Conservation (phyloP, 169 alveolate genomes). For the Babesia gibsoni region DNA sequence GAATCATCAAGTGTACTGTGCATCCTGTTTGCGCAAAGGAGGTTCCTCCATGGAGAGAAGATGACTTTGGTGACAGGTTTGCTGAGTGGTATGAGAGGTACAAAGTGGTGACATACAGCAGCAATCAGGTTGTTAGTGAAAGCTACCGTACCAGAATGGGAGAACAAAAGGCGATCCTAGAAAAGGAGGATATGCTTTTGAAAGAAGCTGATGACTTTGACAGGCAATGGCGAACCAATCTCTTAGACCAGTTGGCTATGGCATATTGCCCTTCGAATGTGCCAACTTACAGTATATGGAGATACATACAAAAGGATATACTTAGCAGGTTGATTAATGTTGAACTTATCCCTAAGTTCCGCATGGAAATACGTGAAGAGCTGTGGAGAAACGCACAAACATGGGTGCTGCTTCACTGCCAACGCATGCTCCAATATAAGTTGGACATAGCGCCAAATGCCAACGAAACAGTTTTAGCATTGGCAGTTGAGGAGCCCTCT, state of each 20-base stretch:
- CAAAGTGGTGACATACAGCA: constrained; percentile 36
- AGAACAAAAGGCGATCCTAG: constrained; percentile 51
- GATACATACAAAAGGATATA: constrained; percentile 24
- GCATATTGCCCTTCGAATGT: constrained; percentile 44
- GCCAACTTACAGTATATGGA: constrained; percentile 39
- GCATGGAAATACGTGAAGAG: constrained; percentile 53
- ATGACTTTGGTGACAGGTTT: constrained; percentile 63
- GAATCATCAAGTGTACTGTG: constrained; percentile 48
- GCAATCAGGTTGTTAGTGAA: constrained; percentile 35
- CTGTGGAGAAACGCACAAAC: constrained; percentile 40
- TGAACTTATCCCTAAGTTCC: constrained; percentile 52
- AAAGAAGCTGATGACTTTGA: constrained; percentile 61
- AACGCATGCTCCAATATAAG: constrained; percentile 48
- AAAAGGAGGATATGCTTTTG: constrained; percentile 55
- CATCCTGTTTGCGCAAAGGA: constrained; percentile 72
- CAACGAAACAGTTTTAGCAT: constrained; percentile 14
- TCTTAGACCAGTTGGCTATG: constrained; percentile 57
- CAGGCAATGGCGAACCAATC: constrained; percentile 61
- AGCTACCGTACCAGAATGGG: constrained; percentile 37
- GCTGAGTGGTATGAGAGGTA: constrained; percentile 61
- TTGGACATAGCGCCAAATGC: constrained; percentile 43
- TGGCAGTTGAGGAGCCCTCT: constrained; percentile 13
- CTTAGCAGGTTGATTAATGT: constrained; percentile 36
- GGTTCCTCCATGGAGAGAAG: constrained; percentile 62
- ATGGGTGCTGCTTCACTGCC: constrained; percentile 44